Evolutionary conservation across 306 rosid genomes (phyloP), one percentile per base, ranked within the genome.

Genomic region (Cyamopsis tetragonoloba): DNA sequence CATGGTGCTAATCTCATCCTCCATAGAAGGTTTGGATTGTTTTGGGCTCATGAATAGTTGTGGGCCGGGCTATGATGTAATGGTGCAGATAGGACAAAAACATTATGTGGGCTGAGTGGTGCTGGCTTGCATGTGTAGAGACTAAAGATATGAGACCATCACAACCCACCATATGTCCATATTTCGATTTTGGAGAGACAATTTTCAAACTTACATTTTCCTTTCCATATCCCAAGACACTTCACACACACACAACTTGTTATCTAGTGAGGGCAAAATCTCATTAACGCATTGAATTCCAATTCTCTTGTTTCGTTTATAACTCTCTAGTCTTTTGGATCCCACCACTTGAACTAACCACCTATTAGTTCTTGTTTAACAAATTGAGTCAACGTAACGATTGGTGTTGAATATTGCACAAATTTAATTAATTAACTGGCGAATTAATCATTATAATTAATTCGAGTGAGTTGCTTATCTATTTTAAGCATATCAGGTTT

Each of bases 211-310:
- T 19, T 27, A 68, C 42, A 43, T 14, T 19, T 46, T 39, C 11
- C 68, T 27, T 74, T 35, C 26, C 56, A 49, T 66, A 64, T 47
- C 59, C 43, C 70, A 27, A 48, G 39, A 58, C 20, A 27, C 46
- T 27, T 11, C 55, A 18, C 15, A 57, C 34, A 41, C 20, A 12
- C 46, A 47, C 30, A 37, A 49, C 53, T 66, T 57, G 72, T 46
- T 57, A 24, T 35, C 53, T 44, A 24, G 61, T 42, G 78, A 65
- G 68, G 24, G 18, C 60, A 54, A 7, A 10, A 23, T 6, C 23
- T 54, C 50, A 54, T 49, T 23, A 31, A 12, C 13, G 14, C 72
- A 56, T 66, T 66, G 15, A 65, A 43, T 64, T 26, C 22, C 3
- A 2, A 5, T n/a, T 74, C 44, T 56, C 62, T 34, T 2, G 13